These are phyloP conservation scores for Trichosporon inkin DNA, from an alignment of 1,284 basidiomycete genomes.

Conservation along the genomic window DNA sequence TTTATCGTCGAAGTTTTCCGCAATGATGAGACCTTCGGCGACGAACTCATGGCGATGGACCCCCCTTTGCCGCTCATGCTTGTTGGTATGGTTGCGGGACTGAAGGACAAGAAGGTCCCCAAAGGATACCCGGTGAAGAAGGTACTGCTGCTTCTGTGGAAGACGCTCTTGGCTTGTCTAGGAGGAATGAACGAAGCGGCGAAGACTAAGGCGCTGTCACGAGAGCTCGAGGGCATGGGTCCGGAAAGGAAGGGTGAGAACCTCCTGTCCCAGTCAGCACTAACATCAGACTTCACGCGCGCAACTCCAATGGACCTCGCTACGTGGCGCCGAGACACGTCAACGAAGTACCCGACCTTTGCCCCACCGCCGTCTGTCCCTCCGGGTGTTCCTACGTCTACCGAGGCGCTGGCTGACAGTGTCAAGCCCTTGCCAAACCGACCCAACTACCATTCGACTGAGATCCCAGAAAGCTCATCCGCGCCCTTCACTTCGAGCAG, in stretches of 20 bases:
- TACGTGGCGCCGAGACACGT: slow-evolving; percentile 77
- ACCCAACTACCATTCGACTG: slow-evolving; percentile 70
- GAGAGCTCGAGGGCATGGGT: slow-evolving; percentile 73
- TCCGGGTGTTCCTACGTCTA: slow-evolving; percentile 38
- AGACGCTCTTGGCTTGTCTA: slow-evolving; percentile 83
- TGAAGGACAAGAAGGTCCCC: slow-evolving; percentile 82
- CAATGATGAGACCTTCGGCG: slow-evolving; percentile 84
- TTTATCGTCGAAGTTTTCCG: slow-evolving; percentile 89
- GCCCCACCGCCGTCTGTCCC: slow-evolving; percentile 57
- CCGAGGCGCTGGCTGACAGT: slow-evolving; percentile 73
- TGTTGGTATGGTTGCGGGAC: slow-evolving; percentile 78
- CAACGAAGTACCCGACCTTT: slow-evolving; percentile 92
- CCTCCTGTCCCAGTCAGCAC: not conserved
- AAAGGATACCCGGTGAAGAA: slow-evolving; percentile 88
- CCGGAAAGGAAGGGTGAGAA: slow-evolving; percentile 57
- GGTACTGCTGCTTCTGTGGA: slow-evolving; percentile 91
- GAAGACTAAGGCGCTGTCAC: slow-evolving; percentile 76
- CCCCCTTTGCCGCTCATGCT: slow-evolving; percentile 91
- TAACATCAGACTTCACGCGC: slow-evolving; percentile 60
- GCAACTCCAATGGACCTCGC: slow-evolving; percentile 84
- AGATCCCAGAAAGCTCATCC: slow-evolving; percentile 31
- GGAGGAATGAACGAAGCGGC: slow-evolving; percentile 84
- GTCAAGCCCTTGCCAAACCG: slow-evolving; percentile 88
- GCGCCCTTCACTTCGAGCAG: slow-evolving; percentile 15
- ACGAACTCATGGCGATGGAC: slow-evolving; percentile 92